phyloP scores from a whole-genome alignment of 306 rosid species.

The Castanospermum australe region DNA sequence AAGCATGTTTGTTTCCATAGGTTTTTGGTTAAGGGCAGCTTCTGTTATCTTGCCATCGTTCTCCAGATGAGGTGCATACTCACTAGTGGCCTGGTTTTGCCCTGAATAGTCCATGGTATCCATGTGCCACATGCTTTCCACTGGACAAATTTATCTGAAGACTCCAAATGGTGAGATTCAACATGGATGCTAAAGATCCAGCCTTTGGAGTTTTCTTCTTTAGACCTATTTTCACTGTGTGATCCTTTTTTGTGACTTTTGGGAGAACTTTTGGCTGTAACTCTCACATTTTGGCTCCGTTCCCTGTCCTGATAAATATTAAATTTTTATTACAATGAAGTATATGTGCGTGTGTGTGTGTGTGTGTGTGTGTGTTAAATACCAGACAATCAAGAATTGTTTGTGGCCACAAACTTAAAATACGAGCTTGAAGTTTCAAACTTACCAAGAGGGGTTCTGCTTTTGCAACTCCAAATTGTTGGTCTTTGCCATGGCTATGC shows the following conservation, averaged over 20 bases:
- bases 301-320: constrained; percentile 37
- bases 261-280: constrained; percentile 25
- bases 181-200: constrained; percentile 36
- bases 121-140: not conserved
- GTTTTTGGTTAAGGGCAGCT: constrained; percentile 24
- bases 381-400: not conserved
- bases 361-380: not conserved
- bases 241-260: constrained; percentile 29
- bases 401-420: not conserved
- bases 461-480: constrained; percentile 23
- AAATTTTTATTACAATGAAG: not conserved
- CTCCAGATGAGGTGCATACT: no score
- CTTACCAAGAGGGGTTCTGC: constrained; percentile 45
- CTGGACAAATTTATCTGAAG: constrained; percentile 25
- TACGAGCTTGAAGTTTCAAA: not conserved
- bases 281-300: constrained; percentile 21
- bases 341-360: no score
- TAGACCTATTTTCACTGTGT: constrained; percentile 11
- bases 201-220: constrained; percentile 31
- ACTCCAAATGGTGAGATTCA: constrained; percentile 31
- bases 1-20: constrained; percentile 13
- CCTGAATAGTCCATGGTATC: not conserved
- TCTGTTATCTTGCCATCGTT: constrained; percentile 22
- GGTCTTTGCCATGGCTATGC: not conserved
- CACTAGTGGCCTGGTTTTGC: no score